Base-by-base conservation (phyloP, 2,329 filamentous ascomycete genomes). In the Phialophora expanda region DNA sequence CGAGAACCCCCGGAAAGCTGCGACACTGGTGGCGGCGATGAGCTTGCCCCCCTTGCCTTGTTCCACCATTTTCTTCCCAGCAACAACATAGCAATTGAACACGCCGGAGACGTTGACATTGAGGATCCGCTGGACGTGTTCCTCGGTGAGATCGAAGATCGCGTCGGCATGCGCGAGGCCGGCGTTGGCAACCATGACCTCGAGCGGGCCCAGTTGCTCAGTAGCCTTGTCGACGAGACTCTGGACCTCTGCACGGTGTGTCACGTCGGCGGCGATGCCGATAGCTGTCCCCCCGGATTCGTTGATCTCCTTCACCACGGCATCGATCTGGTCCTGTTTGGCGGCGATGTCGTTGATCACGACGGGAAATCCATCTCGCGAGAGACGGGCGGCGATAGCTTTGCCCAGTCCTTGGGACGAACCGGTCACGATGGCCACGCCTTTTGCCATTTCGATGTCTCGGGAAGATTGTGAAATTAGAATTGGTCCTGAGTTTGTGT, bases 341-440 rank as follows among this genome's bases (percentile, higher is more conserved):
- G 86, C 81, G 3, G 86, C 84, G n/a, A 89, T 77, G 69, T 90
- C 87, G 72, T 89, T 89, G 68, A 90, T 78, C 71, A 86, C 88
- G 55, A 90, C 79, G 70, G 87, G 81, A 76, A 89, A 90, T 56
- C 88, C 87, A 66, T 90, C 88, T n/a, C 80, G 76, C 4, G 87
- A 87, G 17, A 90, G 80, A 4, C 87, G 85, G 5, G 87, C 75
- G 17, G 87, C 88, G n/a, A 80, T 75, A 0, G 81, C 76, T 60
- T 76, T 68, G 7, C 70, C 69, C 24, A 79, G 78, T 67, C 78
- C 78, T 41, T 76, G 72, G 26, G 73, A 72, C 20, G 78, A 78
- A 7, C 78, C 78, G 8, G 78, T 79, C 3, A 80, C 74, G 60
- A 80, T 78, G 2, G 71, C 78, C 26, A 66, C 58, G 1, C 58